Evolutionary conservation across 169 alveolate genomes (phyloP), one percentile per base, ranked within the genome.

Genomic region (Plasmodium malariae): DNA sequence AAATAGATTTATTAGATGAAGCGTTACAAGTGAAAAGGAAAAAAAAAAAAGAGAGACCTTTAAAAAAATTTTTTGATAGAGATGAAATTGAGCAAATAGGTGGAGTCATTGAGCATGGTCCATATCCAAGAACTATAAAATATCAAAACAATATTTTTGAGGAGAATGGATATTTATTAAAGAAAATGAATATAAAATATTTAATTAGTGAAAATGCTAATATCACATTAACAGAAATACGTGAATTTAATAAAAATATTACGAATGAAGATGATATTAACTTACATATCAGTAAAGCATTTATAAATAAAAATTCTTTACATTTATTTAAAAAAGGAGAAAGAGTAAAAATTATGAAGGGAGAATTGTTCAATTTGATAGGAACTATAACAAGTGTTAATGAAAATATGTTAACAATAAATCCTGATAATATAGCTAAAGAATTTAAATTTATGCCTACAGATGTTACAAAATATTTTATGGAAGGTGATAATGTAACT

Each of bases 401-500:
- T 74, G 88, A 86, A 12, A 95, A 93, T 49, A 94, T 91, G 17
- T 86, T 93, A 34, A 92, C 94, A n/a, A 78, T 95, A 12, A 94
- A 95, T 62, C 96, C 96, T 2, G 95, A 94, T 40, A 94, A 95
- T 85, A 37, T 73, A 21, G 95, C 94, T n/a, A 90, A 93, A 57
- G 92, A 95, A 7, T 90, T 92, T 49, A 94, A 94, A 63, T 90
- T 89, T 28, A 88, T 95, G 3, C 93, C 92, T 49, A 55, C 63
- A 14, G 93, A 92, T 55, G 76, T 93, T 21, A 92, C 95, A 14
- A 95, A 95, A 74, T 87, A 93, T 54, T 93, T 95, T 54, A 92
- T 67, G n/a, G 95, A 94, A 57, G 97, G 97, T 11, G 97, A 95
- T 74, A 93, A 94, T 40, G 97, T 95, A 37, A 85, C 95, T 17